Evolutionary conservation across 495 filamentous ascomycete genomes (phyloP).

Genomic region (Neurospora africana): DNA sequence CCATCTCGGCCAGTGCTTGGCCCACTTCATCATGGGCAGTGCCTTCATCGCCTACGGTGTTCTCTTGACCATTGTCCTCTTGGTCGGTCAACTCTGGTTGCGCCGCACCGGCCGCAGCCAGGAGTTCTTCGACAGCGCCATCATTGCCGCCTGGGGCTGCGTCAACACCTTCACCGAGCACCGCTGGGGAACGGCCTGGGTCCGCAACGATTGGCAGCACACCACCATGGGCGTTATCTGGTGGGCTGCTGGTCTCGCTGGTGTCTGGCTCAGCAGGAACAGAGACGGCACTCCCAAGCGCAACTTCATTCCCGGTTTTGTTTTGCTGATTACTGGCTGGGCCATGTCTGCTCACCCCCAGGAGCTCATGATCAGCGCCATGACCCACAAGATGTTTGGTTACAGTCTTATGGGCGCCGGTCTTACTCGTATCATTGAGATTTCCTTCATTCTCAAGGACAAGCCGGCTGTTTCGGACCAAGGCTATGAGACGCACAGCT

Average conservation of each 20-base stretch:
- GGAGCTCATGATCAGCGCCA: slow-evolving; percentile 66
- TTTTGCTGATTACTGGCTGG: slow-evolving; percentile 89
- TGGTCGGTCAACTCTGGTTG: slow-evolving; percentile 84
- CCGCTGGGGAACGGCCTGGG: slow-evolving; percentile 83
- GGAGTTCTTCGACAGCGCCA: slow-evolving; percentile 89
- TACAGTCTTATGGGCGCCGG: slow-evolving; percentile 93
- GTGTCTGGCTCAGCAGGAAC: slow-evolving; percentile 80
- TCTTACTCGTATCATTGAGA: slow-evolving; percentile 74
- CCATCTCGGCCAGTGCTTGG: slow-evolving; percentile 84
- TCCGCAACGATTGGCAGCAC: slow-evolving; percentile 91
- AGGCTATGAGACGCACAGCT: slow-evolving; percentile 59
- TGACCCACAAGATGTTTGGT: slow-evolving; percentile 86
- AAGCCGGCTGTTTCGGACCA: slow-evolving; percentile 46
- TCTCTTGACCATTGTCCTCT: slow-evolving; percentile 70
- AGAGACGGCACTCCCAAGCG: slow-evolving; percentile 77
- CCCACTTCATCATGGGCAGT: slow-evolving; percentile 97
- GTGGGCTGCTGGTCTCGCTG: slow-evolving; percentile 88
- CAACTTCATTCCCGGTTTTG: slow-evolving; percentile 84
- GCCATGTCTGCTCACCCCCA: slow-evolving; percentile 89
- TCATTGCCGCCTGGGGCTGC: slow-evolving; percentile 90
- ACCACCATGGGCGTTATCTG: slow-evolving; percentile 96
- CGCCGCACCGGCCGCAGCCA: slow-evolving; percentile 76
- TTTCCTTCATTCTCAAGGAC: slow-evolving; percentile 78
- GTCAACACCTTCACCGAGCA: slow-evolving; percentile 99
- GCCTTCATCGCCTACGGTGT: slow-evolving; percentile 95